These are phyloP conservation scores for Aspergillus ellipticus DNA, from an alignment of 495 filamentous ascomycete species.

Conservation along the genomic window DNA sequence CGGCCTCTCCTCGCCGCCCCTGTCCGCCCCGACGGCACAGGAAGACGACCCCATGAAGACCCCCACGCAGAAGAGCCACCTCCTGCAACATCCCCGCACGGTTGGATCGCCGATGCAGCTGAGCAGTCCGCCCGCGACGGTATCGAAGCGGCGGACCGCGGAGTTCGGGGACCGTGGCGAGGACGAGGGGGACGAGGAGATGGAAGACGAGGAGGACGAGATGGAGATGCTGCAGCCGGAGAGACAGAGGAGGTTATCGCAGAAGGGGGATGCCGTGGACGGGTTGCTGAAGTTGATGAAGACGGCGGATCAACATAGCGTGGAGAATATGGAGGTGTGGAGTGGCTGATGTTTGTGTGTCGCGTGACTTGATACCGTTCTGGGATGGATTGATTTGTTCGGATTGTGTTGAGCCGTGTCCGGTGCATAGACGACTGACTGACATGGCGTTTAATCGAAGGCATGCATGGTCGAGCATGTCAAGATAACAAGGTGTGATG, in stretches of 20 bases:
- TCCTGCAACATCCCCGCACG: slow-evolving; percentile 10
- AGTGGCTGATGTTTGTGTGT: slow-evolving; percentile 16
- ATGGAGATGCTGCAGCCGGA: neutral
- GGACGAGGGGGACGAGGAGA: slow-evolving; percentile 4
- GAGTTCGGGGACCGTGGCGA: slow-evolving; percentile 9
- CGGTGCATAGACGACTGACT: too few relatives aligned
- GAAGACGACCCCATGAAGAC: slow-evolving; percentile 22
- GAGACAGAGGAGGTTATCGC: slow-evolving; percentile 17
- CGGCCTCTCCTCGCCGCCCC: slow-evolving; percentile 16
- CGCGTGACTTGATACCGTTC: too few relatives aligned
- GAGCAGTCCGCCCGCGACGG: slow-evolving; percentile 35
- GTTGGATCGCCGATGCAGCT: slow-evolving; percentile 33
- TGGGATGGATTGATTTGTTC: neutral
- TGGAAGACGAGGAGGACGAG: neutral
- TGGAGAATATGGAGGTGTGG: slow-evolving; percentile 19
- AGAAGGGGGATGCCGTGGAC: slow-evolving; percentile 40
- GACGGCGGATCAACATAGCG: slow-evolving; percentile 21
- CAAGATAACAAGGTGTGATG: neutral
- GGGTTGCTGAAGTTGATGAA: slow-evolving; percentile 41
- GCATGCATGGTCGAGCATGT: too few relatives aligned
- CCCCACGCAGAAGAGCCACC: slow-evolving; percentile 23
- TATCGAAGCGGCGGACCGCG: slow-evolving; percentile 15
- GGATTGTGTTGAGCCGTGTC: too few relatives aligned
- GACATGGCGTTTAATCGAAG: too few relatives aligned
- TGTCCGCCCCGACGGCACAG: slow-evolving; percentile 6